phyloP scores from a whole-genome alignment of 2,329 filamentous ascomycete genomes.

The Sarocladium oryzae region DNA sequence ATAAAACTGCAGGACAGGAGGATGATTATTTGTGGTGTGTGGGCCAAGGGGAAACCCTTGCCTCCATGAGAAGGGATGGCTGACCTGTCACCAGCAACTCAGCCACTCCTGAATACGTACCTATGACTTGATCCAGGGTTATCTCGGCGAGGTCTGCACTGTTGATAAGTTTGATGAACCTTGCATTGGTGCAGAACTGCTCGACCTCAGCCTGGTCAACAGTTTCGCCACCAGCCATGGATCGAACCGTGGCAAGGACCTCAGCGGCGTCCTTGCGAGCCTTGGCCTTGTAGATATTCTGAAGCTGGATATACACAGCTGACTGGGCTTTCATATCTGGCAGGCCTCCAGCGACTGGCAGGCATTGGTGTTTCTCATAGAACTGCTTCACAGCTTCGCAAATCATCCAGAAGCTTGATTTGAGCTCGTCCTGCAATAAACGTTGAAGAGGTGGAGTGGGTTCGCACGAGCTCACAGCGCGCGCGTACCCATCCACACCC shows the following conservation, averaged over 20 bases:
- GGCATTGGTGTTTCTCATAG: constrained; percentile 60
- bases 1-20: background rate
- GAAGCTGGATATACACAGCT: constrained; percentile 79
- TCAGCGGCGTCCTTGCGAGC: constrained; percentile 72
- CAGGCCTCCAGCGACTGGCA: constrained; percentile 80
- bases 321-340: constrained; percentile 98
- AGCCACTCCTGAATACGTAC: constrained; percentile 33
- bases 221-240: constrained; percentile 37
- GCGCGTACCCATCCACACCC: background rate
- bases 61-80: constrained; percentile 4
- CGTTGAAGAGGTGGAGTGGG: background rate
- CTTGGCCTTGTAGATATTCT: constrained; percentile 88
- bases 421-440: constrained; percentile 32
- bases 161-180: constrained; percentile 83
- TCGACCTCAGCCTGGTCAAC: constrained; percentile 73
- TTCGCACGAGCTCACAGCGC: background rate
- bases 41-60: background rate
- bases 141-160: constrained; percentile 36
- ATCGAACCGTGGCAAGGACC: constrained; percentile 59
- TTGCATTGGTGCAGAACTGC: constrained; percentile 90
- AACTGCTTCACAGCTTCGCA: constrained; percentile 74
- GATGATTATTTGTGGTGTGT: background rate
- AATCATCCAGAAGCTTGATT: constrained; percentile 79
- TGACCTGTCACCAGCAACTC: background rate
- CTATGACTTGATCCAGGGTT: constrained; percentile 44